Base-by-base conservation (phyloP, 2,329 filamentous ascomycete species). In the Epichloe elymi region DNA sequence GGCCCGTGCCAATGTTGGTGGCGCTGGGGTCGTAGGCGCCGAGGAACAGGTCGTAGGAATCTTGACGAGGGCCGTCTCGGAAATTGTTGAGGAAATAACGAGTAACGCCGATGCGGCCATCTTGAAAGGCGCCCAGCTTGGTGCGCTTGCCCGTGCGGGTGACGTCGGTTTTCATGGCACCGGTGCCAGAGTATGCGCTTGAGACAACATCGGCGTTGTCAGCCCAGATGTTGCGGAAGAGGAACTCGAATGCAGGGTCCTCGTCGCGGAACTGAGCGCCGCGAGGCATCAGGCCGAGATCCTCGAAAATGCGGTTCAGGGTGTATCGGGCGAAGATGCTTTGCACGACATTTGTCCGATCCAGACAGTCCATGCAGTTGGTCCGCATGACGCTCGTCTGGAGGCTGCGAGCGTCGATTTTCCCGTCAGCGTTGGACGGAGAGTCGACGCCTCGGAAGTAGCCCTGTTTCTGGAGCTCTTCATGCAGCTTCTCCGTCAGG, bases 351-450 rank as follows among this genome's bases (percentile, higher is more conserved):
- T 98, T 98, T 49, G 93, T 98, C 49, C 93, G 86, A 68, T 98
- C 93, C 14, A 98, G 79, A 58, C 94, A 98, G 69, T 98, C 93
- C 93, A 98, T 98, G 71, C 93, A 98, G 67, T 98, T 98, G 39
- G 93, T 96, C 50, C 93, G 84, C 56, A 98, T 90, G 15, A 97
- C 90, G 54, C 87, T 89, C 1, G 82, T 88, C 73, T 98, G 93
- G 56, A 80, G 76, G 55, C 80, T 83, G 56, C 89, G 83, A 36
- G 88, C 80, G 60, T 97, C 91, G 12, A 96, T 75, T 17, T 79
- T 80, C 33, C 85, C 86, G 53, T 82, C 75, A 47, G 74, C 65
- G 58, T 80, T 79, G 42, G 81, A 86, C 2, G 89, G 87, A 72
- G 85, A 86, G 65, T 96, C 88, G 30, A 91, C 81, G 38, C 88